These are phyloP conservation scores for Trypanosoma scelopori DNA, from an alignment of 208 protist genomes.

Conservation along the genomic window DNA sequence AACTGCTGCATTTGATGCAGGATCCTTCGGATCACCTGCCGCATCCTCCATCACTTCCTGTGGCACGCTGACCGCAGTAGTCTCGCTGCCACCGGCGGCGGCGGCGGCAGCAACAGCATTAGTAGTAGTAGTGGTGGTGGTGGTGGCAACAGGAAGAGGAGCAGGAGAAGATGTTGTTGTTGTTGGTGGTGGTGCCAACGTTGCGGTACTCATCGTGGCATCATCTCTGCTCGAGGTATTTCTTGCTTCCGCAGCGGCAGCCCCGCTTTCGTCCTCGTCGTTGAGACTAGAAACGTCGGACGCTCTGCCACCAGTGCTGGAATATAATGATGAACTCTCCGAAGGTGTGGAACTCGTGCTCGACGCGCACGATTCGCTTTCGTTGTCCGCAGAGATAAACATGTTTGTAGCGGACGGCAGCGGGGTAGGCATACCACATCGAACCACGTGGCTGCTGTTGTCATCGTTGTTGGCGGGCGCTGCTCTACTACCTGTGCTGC, in stretches of 20 bases:
- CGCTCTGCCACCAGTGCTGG: not conserved
- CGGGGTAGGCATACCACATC: slow-evolving; percentile 53
- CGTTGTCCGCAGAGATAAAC: slow-evolving; percentile 31
- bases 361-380: slow-evolving; percentile 28
- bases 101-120: too few species aligned
- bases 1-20: too few species aligned
- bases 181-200: not conserved
- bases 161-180: not conserved
- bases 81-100: too few species aligned
- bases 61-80: too few species aligned
- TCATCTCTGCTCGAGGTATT: slow-evolving; percentile 22
- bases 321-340: slow-evolving; percentile 21
- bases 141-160: too few species aligned
- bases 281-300: too few species aligned
- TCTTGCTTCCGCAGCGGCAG: slow-evolving; percentile 36
- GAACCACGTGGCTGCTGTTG: not conserved
- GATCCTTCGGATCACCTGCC: too few species aligned
- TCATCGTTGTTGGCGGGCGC: slow-evolving; percentile 1
- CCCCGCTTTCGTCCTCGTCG: too few species aligned
- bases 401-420: slow-evolving; percentile 67
- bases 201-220: not conserved
- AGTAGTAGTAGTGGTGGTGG: too few species aligned
- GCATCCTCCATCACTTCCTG: too few species aligned
- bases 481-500: not conserved
- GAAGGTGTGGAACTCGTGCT: slow-evolving; percentile 58